phyloP scores from a whole-genome alignment of 306 rosid genomes.

The barrel medic (Medicago truncatula) region DNA sequence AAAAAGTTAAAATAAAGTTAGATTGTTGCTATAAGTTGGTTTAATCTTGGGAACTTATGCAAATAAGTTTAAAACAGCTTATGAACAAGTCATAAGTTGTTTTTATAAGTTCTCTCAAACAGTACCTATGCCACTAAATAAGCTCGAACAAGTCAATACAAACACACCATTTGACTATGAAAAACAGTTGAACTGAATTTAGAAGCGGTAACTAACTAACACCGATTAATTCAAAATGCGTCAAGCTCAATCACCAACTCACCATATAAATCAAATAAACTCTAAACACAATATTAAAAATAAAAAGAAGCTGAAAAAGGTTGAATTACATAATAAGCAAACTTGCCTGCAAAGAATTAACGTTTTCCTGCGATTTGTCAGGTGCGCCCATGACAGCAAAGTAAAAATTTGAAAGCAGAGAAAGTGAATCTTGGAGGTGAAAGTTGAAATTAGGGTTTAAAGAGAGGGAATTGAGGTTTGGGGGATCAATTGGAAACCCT shows the following conservation, averaged over 20 bases:
- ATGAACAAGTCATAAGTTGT: not conserved
- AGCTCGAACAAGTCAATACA: too few relatives aligned
- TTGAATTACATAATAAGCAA: conserved; percentile 35
- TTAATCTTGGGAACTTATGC: too few relatives aligned
- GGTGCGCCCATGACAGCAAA: conserved; percentile 76
- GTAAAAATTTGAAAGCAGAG: conserved; percentile 40
- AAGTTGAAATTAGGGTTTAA: conserved; percentile 70
- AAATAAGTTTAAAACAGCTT: too few relatives aligned
- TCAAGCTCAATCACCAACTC: conserved; percentile 30
- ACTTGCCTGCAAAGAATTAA: conserved; percentile 88
- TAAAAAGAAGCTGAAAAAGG: conserved; percentile 34
- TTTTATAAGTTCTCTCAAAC: too few relatives aligned
- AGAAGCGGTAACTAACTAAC: conserved; percentile 4
- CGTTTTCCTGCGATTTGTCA: conserved; percentile 73
- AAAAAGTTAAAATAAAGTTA: too few relatives aligned
- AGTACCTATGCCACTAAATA: too few relatives aligned
- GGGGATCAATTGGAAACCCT: conserved; percentile 71
- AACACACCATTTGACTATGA: not conserved
- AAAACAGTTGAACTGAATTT: conserved; percentile 28
- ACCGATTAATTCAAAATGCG: not conserved
- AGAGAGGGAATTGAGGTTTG: conserved; percentile 47
- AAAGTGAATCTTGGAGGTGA: conserved; percentile 32
- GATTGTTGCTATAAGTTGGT: too few relatives aligned
- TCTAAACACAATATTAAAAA: conserved; percentile 25
- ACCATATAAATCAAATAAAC: conserved; percentile 34